Evolutionary conservation across 192 early-diverging fungal species (phyloP).

Genomic region (Pilaira anomala): DNA sequence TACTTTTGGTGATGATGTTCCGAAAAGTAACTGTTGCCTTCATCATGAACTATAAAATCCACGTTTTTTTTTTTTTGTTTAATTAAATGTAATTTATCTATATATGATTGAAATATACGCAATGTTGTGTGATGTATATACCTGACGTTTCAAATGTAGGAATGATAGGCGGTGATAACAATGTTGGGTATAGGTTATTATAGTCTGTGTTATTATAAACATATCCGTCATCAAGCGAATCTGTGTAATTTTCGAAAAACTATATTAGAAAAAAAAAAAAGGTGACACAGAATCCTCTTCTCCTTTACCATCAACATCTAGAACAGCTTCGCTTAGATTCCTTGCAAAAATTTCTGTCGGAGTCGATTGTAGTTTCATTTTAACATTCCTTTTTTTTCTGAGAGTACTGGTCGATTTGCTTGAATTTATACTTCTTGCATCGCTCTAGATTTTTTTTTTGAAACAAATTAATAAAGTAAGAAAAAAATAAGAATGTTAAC

Average conservation of each 20-base stretch:
- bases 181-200: background rate
- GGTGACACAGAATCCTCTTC: too few relatives aligned
- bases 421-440: constrained; percentile 8
- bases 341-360: constrained; percentile 30
- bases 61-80: background rate
- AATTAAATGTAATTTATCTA: too few relatives aligned
- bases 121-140: background rate
- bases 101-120: background rate
- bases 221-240: constrained; percentile 12
- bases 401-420: background rate
- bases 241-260: background rate
- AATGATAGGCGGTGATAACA: background rate
- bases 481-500: background rate
- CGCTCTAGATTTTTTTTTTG: constrained; percentile 3
- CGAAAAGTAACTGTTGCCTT: constrained; percentile 3
- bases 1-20: constrained; percentile 11
- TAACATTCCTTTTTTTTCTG: background rate
- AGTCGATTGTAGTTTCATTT: background rate
- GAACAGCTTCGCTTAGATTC: constrained; percentile 26
- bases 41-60: background rate
- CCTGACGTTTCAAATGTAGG: constrained; percentile 3
- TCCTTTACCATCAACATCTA: constrained; percentile 28
- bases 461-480: background rate
- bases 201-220: constrained; percentile 1
- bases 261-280: too few relatives aligned